Percentiles rank a stretch among this genome's conserved stretches.
phyloP scores from a whole-genome alignment of 148 eudicot genomes.

The Simmondsia chinensis region DNA sequence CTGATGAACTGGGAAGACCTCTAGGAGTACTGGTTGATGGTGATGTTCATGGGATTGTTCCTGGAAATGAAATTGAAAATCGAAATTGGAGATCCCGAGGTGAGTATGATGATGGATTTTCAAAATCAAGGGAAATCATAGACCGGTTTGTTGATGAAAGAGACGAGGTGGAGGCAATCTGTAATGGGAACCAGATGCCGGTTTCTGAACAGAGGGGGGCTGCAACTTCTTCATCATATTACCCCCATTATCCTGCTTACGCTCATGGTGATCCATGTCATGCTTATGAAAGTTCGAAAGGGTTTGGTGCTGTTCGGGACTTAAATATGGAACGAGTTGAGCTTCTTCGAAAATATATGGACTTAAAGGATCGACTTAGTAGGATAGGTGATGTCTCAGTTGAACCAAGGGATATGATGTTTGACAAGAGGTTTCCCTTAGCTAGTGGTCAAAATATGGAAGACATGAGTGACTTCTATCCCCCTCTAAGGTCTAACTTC shows the following conservation, averaged over 20 bases:
- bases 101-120: conserved; percentile 18
- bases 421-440: no score
- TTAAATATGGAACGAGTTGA: conserved; percentile 45
- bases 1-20: conserved; percentile 16
- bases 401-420: conserved; percentile 18
- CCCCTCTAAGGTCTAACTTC: conserved; percentile 11
- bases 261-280: conserved; percentile 31
- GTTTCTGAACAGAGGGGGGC: conserved; percentile 14
- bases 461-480: conserved; percentile 13
- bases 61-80: conserved; percentile 10
- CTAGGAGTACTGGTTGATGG: conserved; percentile 11
- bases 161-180: conserved; percentile 8
- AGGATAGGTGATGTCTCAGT: conserved; percentile 27
- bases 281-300: conserved; percentile 17
- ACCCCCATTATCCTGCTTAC: conserved; percentile 17
- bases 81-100: conserved; percentile 22
- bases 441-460: conserved; percentile 7
- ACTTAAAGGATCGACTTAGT: conserved; percentile 48
- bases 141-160: conserved; percentile 16
- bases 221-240: conserved; percentile 29
- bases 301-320: conserved; percentile 29
- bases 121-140: conserved; percentile 21
- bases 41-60: conserved; percentile 8
- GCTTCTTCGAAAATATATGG: conserved; percentile 50
- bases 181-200: conserved; percentile 5